phyloP scores from a whole-genome alignment of 306 rosid species.

The Trifolium fragiferum region DNA sequence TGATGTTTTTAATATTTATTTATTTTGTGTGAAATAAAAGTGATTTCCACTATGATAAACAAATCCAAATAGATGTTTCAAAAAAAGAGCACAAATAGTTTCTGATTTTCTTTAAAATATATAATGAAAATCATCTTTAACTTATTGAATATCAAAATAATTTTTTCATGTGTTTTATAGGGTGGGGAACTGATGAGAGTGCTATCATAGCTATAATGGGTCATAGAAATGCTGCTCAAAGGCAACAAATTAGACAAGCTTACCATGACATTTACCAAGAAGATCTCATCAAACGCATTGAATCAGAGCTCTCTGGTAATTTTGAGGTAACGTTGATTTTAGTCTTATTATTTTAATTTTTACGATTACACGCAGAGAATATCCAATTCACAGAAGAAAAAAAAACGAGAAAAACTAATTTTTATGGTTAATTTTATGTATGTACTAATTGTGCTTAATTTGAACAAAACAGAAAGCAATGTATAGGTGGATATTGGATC shows the following conservation, averaged over 20 bases:
- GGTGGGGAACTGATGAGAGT: constrained; percentile 88
- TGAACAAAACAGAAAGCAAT: constrained; percentile 31
- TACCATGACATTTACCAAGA: constrained; percentile 47
- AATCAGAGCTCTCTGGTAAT: constrained; percentile 71
- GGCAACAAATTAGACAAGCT: constrained; percentile 63
- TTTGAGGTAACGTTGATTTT: constrained; percentile 58
- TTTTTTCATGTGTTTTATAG: constrained; percentile 37
- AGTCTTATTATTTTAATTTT: too few species aligned
- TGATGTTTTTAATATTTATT: too few species aligned
- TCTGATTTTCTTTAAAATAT: not conserved
- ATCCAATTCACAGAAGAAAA: too few species aligned
- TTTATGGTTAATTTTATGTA: too few species aligned
- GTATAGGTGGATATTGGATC: constrained; percentile 39
- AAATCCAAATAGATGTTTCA: too few species aligned
- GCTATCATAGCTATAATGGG: constrained; percentile 55
- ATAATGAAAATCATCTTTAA: not conserved
- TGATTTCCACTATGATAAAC: not conserved
- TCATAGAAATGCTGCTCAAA: constrained; percentile 63
- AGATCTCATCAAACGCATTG: constrained; percentile 55
- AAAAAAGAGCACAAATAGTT: too few species aligned
- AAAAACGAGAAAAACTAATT: too few species aligned
- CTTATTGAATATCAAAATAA: not conserved
- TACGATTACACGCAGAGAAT: too few species aligned
- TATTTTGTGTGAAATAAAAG: too few species aligned
- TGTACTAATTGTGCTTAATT: not conserved